Percentiles rank a stretch among this genome's conserved stretches.
These are phyloP conservation scores for Colletotrichum sansevieriae DNA, from an alignment of 2,329 filamentous ascomycete genomes.

Conservation along the genomic window DNA sequence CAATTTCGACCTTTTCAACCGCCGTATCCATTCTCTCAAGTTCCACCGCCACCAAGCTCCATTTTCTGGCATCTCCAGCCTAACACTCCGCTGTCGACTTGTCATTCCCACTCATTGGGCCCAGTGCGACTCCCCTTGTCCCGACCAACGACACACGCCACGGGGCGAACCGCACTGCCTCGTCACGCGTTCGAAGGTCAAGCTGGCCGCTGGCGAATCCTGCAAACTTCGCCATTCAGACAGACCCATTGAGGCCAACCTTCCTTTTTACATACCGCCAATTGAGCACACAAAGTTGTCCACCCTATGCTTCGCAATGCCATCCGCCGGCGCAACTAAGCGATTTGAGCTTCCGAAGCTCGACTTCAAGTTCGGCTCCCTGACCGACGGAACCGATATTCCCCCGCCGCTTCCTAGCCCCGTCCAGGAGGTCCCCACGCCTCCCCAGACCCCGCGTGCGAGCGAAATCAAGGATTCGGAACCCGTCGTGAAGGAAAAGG, in stretches of 20 bases:
- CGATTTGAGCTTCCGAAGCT: constrained; percentile 71
- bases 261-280: constrained; percentile 28
- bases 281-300: constrained; percentile 36
- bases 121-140: constrained; percentile 20
- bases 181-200: constrained; percentile 34
- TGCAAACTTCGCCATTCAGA: constrained; percentile 35
- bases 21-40: constrained; percentile 21
- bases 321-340: constrained; percentile 41
- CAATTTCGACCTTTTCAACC: constrained; percentile 15
- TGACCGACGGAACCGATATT: constrained; percentile 73
- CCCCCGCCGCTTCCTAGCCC: constrained; percentile 70
- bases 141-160: constrained; percentile 38
- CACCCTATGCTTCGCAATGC: constrained; percentile 27
- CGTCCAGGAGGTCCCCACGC: constrained; percentile 61
- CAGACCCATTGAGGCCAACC: constrained; percentile 27
- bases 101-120: constrained; percentile 21
- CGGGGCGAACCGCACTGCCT: constrained; percentile 39
- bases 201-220: constrained; percentile 32
- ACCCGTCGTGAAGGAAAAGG: constrained; percentile 40
- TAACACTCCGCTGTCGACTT: constrained; percentile 4
- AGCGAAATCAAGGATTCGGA: constrained; percentile 46
- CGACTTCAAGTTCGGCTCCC: constrained; percentile 69
- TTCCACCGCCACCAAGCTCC: constrained; percentile 24
- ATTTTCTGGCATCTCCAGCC: constrained; percentile 7
- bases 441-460: constrained; percentile 52